Conservation (phyloP, 345 rosid species). For the Crucihimalaya himalaica region DNA sequence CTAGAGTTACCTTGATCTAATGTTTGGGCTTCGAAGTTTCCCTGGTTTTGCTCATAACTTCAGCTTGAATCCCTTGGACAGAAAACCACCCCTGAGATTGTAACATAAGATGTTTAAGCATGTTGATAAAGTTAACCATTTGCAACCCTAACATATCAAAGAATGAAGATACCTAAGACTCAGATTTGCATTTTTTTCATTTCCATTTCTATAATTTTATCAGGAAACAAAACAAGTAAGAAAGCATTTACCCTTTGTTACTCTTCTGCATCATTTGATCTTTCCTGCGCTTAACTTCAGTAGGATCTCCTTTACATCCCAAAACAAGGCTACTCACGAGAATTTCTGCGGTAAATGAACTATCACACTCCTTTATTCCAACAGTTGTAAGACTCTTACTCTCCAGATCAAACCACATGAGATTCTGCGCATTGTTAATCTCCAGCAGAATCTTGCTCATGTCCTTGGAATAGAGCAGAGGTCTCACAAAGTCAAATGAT, state of each 20-base stretch:
- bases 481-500: conserved; percentile 36
- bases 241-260: conserved; percentile 38
- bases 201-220: neutral
- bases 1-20: conserved; percentile 4
- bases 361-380: conserved; percentile 33
- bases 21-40: neutral
- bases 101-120: conserved; percentile 3
- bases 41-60: conserved; percentile 8
- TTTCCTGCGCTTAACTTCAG: conserved; percentile 1
- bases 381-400: conserved; percentile 25
- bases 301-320: conserved; percentile 21
- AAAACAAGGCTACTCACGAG: conserved; percentile 52
- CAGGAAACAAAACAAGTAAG: neutral
- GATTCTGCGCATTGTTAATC: conserved; percentile 35
- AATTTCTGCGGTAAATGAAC: conserved; percentile 17
- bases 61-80: conserved; percentile 24
- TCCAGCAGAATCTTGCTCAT: conserved; percentile 47
- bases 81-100: conserved; percentile 11
- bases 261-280: neutral
- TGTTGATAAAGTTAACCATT: neutral
- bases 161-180: conserved; percentile 2
- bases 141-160: neutral
- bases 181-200: neutral
- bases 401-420: conserved; percentile 51
- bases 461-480: conserved; percentile 44